Evolutionary conservation across 2,329 filamentous ascomycete genomes (phyloP).

Genomic region (Fusarium camptoceras): DNA sequence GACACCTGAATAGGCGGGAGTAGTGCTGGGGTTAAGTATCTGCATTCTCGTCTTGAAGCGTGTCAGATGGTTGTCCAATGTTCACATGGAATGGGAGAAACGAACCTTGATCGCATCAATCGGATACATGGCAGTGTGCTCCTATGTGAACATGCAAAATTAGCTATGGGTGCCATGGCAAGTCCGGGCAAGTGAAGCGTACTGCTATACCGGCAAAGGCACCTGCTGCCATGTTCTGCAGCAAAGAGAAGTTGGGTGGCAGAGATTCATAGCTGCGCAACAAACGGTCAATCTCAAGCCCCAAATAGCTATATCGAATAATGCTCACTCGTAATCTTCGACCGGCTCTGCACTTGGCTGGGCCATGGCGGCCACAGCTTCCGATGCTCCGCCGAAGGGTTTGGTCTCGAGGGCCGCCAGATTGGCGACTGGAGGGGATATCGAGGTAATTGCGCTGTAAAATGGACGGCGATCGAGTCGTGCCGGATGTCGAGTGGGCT

Average conservation of each 20-base stretch:
- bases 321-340: constrained; percentile 74
- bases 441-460: constrained; percentile 36
- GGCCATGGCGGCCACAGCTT: constrained; percentile 77
- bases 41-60: constrained; percentile 90
- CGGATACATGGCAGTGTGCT: constrained; percentile 99
- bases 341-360: constrained; percentile 72
- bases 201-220: constrained; percentile 97
- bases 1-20: constrained; percentile 87
- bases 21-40: constrained; percentile 85
- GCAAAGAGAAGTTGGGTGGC: constrained; percentile 91
- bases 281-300: constrained; percentile 13
- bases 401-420: constrained; percentile 72
- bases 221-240: constrained; percentile 95
- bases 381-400: constrained; percentile 71
- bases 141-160: constrained; percentile 63
- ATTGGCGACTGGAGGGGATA: constrained; percentile 58
- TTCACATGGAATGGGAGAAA: not conserved
- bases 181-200: constrained; percentile 52
- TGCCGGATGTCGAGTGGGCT: constrained; percentile 22
- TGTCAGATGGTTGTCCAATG: constrained; percentile 35
- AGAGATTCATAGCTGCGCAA: constrained; percentile 85
- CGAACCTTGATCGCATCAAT: constrained; percentile 95
- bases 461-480: constrained; percentile 8
- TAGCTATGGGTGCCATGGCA: constrained; percentile 9
- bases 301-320: constrained; percentile 1